Conservation (phyloP, 2,329 filamentous ascomycete species). For the Botrytis fabae region DNA sequence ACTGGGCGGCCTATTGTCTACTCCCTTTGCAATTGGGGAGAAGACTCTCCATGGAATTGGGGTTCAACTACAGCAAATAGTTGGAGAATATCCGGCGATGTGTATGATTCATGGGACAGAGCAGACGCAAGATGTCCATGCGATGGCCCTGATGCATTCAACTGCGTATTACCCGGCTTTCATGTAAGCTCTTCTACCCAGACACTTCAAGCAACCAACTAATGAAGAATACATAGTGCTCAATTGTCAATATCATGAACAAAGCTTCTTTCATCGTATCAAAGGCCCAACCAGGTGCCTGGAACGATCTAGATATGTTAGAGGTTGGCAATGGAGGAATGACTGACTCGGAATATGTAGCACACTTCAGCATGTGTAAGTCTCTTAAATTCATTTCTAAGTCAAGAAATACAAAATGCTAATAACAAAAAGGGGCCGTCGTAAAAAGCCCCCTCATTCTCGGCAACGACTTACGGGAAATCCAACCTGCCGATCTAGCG, state of each 20-base stretch:
- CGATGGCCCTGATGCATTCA: constrained; percentile 44
- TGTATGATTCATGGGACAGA: constrained; percentile 45
- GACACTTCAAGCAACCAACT: neutral
- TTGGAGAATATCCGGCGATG: constrained; percentile 45
- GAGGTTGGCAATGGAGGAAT: constrained; percentile 44
- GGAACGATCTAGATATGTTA: constrained; percentile 42
- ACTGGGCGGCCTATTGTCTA: constrained; percentile 44
- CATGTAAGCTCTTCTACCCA: constrained; percentile 23
- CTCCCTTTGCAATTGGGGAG: constrained; percentile 50
- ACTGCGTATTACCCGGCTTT: constrained; percentile 38
- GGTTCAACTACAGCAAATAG: constrained; percentile 42
- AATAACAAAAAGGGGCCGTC: constrained; percentile 31
- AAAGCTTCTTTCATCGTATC: constrained; percentile 38
- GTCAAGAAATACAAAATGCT: neutral
- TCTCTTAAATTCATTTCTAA: neutral
- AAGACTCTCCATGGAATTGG: constrained; percentile 47
- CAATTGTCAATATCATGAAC: constrained; percentile 35
- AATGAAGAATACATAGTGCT: constrained; percentile 31
- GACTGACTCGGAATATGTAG: constrained; percentile 42
- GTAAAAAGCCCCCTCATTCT: constrained; percentile 39
- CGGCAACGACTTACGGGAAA: constrained; percentile 38
- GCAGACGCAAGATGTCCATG: constrained; percentile 42
- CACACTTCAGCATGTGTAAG: constrained; percentile 39
- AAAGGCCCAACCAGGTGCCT: constrained; percentile 38
- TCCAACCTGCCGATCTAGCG: constrained; percentile 41